A percentile compares a stretch with the other conserved stretches of the same genome.
Conservation (phyloP, 1,139 yeast species). For the Candida neerlandica region DNA sequence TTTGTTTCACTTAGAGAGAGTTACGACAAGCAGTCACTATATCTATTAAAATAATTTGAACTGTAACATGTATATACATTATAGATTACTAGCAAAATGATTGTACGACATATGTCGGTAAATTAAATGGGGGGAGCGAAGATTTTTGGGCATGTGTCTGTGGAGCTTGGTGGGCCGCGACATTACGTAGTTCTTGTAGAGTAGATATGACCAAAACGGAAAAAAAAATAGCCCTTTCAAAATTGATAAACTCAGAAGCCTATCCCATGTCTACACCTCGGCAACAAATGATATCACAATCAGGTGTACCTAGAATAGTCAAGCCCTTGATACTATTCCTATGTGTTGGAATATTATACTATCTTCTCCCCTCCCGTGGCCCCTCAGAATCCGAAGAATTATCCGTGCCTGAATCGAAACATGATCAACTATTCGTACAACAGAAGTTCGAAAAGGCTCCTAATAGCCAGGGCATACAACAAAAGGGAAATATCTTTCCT, state of each 20-base stretch:
- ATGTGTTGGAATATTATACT: background rate
- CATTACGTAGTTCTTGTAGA: too few relatives aligned
- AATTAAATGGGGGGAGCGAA: too few relatives aligned
- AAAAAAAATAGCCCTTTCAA: too few relatives aligned
- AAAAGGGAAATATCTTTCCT: background rate
- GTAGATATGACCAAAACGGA: too few relatives aligned
- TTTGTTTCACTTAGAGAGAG: constrained; percentile 30
- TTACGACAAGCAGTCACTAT: constrained; percentile 23
- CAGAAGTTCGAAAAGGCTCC: background rate
- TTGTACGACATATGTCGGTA: too few relatives aligned
- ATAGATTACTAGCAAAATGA: background rate
- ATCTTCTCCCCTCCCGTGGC: background rate
- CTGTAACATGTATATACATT: background rate
- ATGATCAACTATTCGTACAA: background rate
- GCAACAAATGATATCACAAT: constrained; percentile 11
- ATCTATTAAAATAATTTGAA: constrained; percentile 13
- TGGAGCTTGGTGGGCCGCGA: too few relatives aligned
- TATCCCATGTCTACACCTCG: background rate
- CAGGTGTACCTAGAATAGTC: constrained; percentile 3
- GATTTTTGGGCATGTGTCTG: too few relatives aligned
- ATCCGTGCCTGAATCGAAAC: background rate
- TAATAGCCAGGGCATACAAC: background rate
- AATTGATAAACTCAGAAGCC: too few relatives aligned
- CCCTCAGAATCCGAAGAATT: background rate
- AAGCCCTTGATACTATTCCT: constrained; percentile 6